Conservation (phyloP, 148 eudicot genomes). For the Rhododendron simsii region DNA sequence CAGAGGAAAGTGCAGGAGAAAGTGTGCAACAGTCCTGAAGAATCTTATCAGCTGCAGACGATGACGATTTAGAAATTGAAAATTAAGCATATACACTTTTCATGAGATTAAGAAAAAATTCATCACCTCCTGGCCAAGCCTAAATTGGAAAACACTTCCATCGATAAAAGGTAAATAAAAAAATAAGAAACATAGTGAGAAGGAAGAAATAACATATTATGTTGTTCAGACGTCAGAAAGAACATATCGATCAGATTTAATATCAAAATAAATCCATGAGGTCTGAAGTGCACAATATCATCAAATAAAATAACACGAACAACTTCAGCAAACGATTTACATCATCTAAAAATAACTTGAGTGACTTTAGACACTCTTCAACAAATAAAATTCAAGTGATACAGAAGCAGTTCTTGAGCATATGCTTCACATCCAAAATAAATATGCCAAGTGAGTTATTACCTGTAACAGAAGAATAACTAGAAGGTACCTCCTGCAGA, state of each 20-base stretch:
- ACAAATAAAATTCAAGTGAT: background rate
- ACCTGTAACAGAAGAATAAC: conserved; percentile 99
- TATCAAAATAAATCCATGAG: background rate
- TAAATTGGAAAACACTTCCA: background rate
- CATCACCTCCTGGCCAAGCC: background rate
- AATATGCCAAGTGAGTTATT: conserved; percentile 51
- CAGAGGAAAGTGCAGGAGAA: background rate
- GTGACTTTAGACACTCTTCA: background rate
- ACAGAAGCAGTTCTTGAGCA: conserved; percentile 18
- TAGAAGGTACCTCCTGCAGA: conserved; percentile 99
- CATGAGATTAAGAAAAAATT: background rate
- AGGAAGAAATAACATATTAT: background rate
- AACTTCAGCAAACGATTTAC: background rate
- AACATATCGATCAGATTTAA: background rate
- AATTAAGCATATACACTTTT: background rate
- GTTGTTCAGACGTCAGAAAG: background rate
- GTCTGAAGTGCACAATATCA: conserved; percentile 1
- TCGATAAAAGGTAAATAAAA: background rate
- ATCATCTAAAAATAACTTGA: background rate
- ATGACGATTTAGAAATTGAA: background rate
- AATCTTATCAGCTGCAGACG: background rate
- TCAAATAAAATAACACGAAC: background rate
- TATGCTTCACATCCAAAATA: conserved; percentile 44
- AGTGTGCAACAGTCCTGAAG: background rate
- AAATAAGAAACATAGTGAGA: background rate